Evolutionary conservation across 345 rosid species (phyloP).

Genomic region (Streptanthus diversifolius): DNA sequence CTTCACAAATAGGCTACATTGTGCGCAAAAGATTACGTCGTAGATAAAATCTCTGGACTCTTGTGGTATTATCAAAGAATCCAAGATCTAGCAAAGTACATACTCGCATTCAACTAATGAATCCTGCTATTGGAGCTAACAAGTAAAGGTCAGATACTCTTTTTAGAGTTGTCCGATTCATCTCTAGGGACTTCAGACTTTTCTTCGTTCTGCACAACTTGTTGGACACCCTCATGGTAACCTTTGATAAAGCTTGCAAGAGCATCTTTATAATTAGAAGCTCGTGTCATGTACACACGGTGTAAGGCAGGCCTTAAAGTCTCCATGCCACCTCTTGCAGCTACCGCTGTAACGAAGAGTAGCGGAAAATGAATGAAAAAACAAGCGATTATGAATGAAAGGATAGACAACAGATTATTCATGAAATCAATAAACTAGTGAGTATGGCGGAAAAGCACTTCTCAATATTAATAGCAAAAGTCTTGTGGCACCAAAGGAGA

Average conservation of each 20-base stretch:
- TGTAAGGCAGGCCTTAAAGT: constrained; percentile 87
- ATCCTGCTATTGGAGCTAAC: constrained; percentile 15
- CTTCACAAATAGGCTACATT: constrained; percentile 16
- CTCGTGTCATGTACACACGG: constrained; percentile 82
- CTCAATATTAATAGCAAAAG: background rate
- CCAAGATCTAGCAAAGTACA: constrained; percentile 13
- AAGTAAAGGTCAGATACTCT: constrained; percentile 5
- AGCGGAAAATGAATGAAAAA: background rate
- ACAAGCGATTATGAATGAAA: background rate
- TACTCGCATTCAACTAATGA: constrained; percentile 8
- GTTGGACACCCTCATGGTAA: constrained; percentile 76
- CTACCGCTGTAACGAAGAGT: constrained; percentile 51
- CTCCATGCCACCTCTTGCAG: constrained; percentile 94
- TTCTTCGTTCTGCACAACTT: constrained; percentile 55
- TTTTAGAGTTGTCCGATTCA: constrained; percentile 26
- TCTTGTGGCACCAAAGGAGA: background rate
- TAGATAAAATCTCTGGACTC: background rate
- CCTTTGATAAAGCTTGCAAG: constrained; percentile 67
- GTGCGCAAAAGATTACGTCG: background rate
- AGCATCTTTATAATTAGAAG: constrained; percentile 81
- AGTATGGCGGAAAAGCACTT: background rate
- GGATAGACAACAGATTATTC: background rate
- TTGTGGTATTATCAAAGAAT: constrained; percentile 14
- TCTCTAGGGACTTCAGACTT: constrained; percentile 31
- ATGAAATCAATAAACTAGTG: background rate